A percentile compares a stretch with the other conserved stretches of the same genome.
These are phyloP conservation scores for Neurospora tetraspora DNA, from an alignment of 495 filamentous ascomycete genomes.

Conservation along the genomic window DNA sequence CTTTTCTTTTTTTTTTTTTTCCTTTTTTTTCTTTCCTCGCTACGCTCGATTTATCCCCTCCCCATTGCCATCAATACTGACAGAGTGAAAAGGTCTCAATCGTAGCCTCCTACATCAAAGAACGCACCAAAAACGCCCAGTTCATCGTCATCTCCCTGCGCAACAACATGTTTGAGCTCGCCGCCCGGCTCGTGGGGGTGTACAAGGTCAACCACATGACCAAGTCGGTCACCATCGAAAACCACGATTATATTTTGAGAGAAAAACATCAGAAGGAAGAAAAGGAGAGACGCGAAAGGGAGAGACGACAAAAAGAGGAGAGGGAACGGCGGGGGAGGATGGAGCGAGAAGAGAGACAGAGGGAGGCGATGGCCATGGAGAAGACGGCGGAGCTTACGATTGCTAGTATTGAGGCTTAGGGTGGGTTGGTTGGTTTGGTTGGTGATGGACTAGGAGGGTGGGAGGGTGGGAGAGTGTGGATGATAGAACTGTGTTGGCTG, in stretches of 20 bases:
- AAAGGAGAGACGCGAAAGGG: background rate
- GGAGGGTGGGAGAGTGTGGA: background rate
- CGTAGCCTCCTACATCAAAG: conserved; percentile 97
- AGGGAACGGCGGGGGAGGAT: background rate
- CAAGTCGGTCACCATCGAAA: conserved; percentile 93
- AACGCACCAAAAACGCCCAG: conserved; percentile 96
- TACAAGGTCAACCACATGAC: conserved; percentile 99
- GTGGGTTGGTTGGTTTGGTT: no score
- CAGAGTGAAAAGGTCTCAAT: conserved; percentile 68
- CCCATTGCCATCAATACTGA: no score
- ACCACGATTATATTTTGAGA: conserved; percentile 53
- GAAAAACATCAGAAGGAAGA: background rate
- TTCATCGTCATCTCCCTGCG: conserved; percentile 97
- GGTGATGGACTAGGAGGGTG: no score
- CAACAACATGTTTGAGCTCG: conserved; percentile 99
- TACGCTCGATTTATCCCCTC: no score
- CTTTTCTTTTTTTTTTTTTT: conserved; percentile 9
- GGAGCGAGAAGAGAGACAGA: background rate
- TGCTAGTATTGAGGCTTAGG: background rate
- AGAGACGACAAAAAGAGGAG: background rate
- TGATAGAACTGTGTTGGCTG: background rate
- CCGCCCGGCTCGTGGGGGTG: conserved; percentile 82
- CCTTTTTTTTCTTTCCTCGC: background rate
- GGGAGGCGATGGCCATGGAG: background rate
- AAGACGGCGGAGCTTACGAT: background rate